Percentiles rank a stretch among this genome's conserved stretches.
phyloP scores from a whole-genome alignment of 495 filamentous ascomycete species.

The Penicillium parvum region DNA sequence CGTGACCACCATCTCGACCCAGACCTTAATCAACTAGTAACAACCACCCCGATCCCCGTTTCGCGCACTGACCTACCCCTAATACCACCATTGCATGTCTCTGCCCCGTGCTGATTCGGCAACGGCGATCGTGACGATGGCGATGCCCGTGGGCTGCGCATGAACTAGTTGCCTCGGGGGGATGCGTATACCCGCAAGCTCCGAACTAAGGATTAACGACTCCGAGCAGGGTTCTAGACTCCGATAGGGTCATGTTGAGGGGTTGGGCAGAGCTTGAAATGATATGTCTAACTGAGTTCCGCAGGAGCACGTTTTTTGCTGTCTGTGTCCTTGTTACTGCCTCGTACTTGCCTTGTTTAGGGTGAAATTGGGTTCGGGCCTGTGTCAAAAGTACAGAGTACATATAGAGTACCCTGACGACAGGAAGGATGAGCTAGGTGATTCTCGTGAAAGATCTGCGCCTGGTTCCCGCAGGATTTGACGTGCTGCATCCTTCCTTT shows the following conservation, averaged over 20 bases:
- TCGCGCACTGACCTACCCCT: no score
- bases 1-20: constrained; percentile 15
- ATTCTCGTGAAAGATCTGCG: constrained; percentile 11
- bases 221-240: constrained; percentile 1
- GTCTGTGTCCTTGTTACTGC: constrained; percentile 9
- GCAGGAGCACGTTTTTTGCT: constrained; percentile 10
- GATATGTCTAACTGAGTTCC: constrained; percentile 15
- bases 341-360: no score
- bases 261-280: constrained; percentile 7
- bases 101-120: constrained; percentile 13
- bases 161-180: no score
- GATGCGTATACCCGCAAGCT: constrained; percentile 16
- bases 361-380: constrained; percentile 19
- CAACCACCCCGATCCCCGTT: no score
- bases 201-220: constrained; percentile 3
- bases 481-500: background rate
- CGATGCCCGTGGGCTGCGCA: constrained; percentile 7
- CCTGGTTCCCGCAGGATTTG: background rate
- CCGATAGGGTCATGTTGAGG: constrained; percentile 19
- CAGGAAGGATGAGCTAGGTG: no score
- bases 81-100: background rate
- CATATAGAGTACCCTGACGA: no score
- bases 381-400: constrained; percentile 15
- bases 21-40: no score
- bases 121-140: constrained; percentile 16